These are phyloP conservation scores for Aspergillus brunneoviolaceus DNA, from an alignment of 2,329 filamentous ascomycete genomes.

Conservation along the genomic window DNA sequence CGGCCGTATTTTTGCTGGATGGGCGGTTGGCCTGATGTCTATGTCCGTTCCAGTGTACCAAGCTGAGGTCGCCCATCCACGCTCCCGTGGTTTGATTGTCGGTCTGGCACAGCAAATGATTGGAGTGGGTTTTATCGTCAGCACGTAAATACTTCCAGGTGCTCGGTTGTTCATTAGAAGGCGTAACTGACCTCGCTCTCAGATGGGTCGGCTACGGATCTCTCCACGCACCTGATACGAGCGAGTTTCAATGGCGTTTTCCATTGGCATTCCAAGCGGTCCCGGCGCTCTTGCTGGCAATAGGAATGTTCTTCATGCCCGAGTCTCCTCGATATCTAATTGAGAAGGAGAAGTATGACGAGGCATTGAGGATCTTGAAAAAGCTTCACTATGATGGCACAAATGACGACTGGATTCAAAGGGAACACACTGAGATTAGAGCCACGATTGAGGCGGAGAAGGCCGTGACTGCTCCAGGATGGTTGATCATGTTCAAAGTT, in stretches of 20 bases:
- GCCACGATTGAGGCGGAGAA: conserved; percentile 60
- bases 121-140: conserved; percentile 46
- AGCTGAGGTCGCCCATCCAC: conserved; percentile 60
- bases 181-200: conserved; percentile 13
- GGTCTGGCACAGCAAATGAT: conserved; percentile 48
- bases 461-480: conserved; percentile 49
- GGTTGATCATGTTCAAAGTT: conserved; percentile 41
- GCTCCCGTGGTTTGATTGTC: conserved; percentile 53
- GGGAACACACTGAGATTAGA: conserved; percentile 28
- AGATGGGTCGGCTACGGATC: conserved; percentile 51
- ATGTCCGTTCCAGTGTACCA: conserved; percentile 62
- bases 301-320: conserved; percentile 36
- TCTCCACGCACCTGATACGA: conserved; percentile 35
- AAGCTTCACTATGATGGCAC: conserved; percentile 56
- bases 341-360: conserved; percentile 48
- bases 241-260: conserved; percentile 38
- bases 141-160: conserved; percentile 34
- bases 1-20: conserved; percentile 54
- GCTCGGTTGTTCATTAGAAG: background rate
- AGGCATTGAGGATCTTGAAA: conserved; percentile 50
- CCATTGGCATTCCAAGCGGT: conserved; percentile 39
- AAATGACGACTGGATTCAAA: conserved; percentile 58
- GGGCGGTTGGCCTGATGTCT: conserved; percentile 50
- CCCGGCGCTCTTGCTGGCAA: conserved; percentile 39
- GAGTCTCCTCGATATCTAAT: conserved; percentile 38